Base-by-base conservation (phyloP, 73 alveolate species). In the Paramecium octaurelia region DNA sequence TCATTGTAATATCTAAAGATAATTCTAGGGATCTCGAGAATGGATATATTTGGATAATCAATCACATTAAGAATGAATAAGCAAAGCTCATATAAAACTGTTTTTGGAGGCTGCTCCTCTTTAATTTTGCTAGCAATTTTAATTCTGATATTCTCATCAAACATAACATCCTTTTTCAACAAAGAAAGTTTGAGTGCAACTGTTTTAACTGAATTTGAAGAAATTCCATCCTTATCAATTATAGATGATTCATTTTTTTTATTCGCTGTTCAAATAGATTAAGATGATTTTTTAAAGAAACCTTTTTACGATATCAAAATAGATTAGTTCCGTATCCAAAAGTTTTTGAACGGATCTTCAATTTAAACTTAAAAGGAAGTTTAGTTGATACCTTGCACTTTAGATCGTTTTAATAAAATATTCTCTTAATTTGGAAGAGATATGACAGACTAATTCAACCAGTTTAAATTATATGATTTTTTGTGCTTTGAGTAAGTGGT, bases 401-500 rank as follows among this genome's bases (percentile, higher is more conserved):
- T 73, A 73, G 87, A 73, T 73, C 54, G 87, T 20, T 73, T 73
- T 73, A 36, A 31, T 11, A 73, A 20, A 36, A 34, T 40, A 29
- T 73, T 73, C 31, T 35, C 40, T 35, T 12, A 73, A 35, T 73
- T 29, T 73, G 87, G 87, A 31, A 1, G 42, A 27, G 46, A 64
- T 24, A 64, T 64, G 42, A 64, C 84, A 40, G 24, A 35, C 64
- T 34, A 73, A 36, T 73, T 35, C 46, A 73, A 73, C 20, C 16
- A 40, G 6, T 21, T 73, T 34, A 35, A 73, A 73, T 43, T 73
- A 21, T 5, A 73, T 73, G 34, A 73, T 23, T 73, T 73, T 40
- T 73, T 73, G 16, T 73, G 87, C 59, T 40, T 40, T 73, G 59
- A 73, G 87, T 73, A 73, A 73, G 59, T 35, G 69, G 16, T 54